These are phyloP conservation scores for Verbena officinalis DNA, from an alignment of 257 asterid species.

Conservation along the genomic window DNA sequence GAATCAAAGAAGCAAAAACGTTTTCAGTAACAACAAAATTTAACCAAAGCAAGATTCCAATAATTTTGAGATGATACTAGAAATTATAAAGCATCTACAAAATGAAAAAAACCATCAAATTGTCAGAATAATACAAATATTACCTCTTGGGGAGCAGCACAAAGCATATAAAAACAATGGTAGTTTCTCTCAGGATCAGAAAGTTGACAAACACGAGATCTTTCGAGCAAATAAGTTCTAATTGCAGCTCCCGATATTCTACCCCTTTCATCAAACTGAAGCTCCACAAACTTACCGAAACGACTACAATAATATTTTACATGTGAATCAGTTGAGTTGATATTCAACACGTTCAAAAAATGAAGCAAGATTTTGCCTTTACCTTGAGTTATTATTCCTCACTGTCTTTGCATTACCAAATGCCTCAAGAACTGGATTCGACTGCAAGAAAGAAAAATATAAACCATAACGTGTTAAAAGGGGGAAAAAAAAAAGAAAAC, in stretches of 20 bases:
- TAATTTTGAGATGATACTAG: neutral
- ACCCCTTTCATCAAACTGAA: constrained; percentile 61
- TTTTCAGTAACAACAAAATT: neutral
- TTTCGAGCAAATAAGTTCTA: constrained; percentile 76
- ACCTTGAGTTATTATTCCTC: constrained; percentile 85
- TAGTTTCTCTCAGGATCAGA: constrained; percentile 85
- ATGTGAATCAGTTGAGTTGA: constrained; percentile 21
- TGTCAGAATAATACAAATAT: neutral
- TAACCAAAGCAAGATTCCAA: neutral
- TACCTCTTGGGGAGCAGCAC: constrained; percentile 80
- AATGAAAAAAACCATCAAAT: neutral
- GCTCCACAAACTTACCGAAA: constrained; percentile 80
- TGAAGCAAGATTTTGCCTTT: constrained; percentile 11
- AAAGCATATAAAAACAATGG: constrained; percentile 82
- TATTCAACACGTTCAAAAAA: neutral
- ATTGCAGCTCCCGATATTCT: constrained; percentile 82
- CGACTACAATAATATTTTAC: constrained; percentile 48
- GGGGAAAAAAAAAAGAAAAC: too few species aligned
- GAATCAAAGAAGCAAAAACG: constrained; percentile 9
- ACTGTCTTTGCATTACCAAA: constrained; percentile 86
- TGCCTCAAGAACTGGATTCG: constrained; percentile 84
- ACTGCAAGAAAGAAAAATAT: constrained; percentile 42
- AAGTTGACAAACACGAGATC: constrained; percentile 77
- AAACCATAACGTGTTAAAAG: neutral
- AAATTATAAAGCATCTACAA: neutral